These are phyloP conservation scores for Aspergillus nidulans DNA, from an alignment of 495 filamentous ascomycete species.

Conservation along the genomic window DNA sequence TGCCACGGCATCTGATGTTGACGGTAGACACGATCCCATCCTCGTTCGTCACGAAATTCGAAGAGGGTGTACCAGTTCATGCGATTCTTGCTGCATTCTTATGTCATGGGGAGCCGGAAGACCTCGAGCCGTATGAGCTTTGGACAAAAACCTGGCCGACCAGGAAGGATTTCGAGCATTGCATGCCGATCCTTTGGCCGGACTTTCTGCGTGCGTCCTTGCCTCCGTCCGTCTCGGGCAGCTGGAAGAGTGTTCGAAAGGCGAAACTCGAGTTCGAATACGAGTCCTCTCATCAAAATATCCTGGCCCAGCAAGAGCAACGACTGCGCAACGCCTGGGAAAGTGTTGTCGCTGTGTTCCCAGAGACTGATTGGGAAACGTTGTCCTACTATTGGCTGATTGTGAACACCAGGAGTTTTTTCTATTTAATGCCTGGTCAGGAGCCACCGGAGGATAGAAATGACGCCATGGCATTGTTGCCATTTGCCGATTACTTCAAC, in stretches of 20 bases:
- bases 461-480: constrained; percentile 75
- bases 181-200: constrained; percentile 70
- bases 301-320: constrained; percentile 56
- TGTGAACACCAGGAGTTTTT: constrained; percentile 81
- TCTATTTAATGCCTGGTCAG: constrained; percentile 52
- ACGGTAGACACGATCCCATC: constrained; percentile 55
- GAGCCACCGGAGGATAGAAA: constrained; percentile 51
- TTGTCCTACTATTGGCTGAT: constrained; percentile 75
- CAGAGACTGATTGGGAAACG: constrained; percentile 43
- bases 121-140: constrained; percentile 31
- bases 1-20: constrained; percentile 61
- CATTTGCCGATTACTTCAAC: constrained; percentile 87
- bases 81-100: constrained; percentile 68
- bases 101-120: constrained; percentile 39
- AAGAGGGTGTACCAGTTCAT: constrained; percentile 57
- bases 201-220: constrained; percentile 25
- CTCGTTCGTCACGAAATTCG: constrained; percentile 36
- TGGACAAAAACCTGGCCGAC: constrained; percentile 73
- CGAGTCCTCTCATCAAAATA: constrained; percentile 37
- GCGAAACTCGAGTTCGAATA: constrained; percentile 22
- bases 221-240: constrained; percentile 40
- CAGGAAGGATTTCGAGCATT: constrained; percentile 50
- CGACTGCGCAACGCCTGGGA: constrained; percentile 63
- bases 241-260: constrained; percentile 30
- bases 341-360: constrained; percentile 48